phyloP scores from a whole-genome alignment of 2,329 filamentous ascomycete genomes.

The Arthrobotrys pseudoclavata region DNA sequence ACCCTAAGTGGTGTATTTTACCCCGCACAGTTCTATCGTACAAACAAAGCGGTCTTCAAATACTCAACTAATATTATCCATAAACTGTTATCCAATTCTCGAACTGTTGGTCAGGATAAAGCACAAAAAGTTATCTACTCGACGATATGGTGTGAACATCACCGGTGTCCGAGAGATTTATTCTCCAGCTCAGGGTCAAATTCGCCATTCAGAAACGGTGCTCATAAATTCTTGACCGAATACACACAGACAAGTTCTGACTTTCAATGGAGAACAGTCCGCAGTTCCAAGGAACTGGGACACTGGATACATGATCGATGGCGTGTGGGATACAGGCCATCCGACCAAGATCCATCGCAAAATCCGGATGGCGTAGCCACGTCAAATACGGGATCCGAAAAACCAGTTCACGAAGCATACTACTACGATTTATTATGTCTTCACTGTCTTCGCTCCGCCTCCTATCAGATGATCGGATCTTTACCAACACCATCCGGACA shows the following conservation, averaged over 20 bases:
- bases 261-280: neutral
- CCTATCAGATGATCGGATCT: neutral
- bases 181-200: neutral
- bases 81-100: neutral
- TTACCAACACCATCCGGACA: neutral
- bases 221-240: constrained; percentile 8
- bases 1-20: constrained; percentile 20
- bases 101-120: no score
- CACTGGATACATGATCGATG: constrained; percentile 37
- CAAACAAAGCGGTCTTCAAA: constrained; percentile 15
- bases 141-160: constrained; percentile 42
- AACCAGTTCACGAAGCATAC: constrained; percentile 20
- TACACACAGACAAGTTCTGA: constrained; percentile 1
- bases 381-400: neutral
- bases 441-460: constrained; percentile 13
- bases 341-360: neutral
- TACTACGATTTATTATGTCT: constrained; percentile 10
- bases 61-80: constrained; percentile 10
- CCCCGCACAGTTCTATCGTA: constrained; percentile 24
- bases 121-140: constrained; percentile 2
- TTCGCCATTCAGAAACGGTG: neutral
- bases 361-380: neutral
- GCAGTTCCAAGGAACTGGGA: constrained; percentile 9
- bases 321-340: constrained; percentile 27
- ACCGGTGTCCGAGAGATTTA: constrained; percentile 28